Evolutionary conservation across 306 rosid genomes (phyloP).

Genomic region (Quercus glauca): DNA sequence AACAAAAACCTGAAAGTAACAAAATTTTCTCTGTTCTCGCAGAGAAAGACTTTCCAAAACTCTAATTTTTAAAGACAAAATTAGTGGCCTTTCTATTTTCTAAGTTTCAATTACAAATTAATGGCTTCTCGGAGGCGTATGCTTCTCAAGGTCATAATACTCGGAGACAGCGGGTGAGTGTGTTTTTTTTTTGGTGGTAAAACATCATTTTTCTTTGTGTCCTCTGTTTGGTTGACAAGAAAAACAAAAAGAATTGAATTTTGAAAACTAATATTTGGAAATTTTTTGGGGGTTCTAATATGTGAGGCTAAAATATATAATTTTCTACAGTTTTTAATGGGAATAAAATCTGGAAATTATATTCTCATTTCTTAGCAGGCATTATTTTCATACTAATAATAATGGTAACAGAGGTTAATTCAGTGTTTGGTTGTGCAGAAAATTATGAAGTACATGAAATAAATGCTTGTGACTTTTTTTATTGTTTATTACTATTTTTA

Average conservation of each 20-base stretch:
- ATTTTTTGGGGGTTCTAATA: no score
- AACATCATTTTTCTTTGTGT: not conserved
- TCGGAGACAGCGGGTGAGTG: slow-evolving; percentile 10
- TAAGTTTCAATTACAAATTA: not conserved
- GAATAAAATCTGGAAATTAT: no score
- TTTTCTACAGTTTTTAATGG: no score
- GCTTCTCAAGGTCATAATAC: slow-evolving; percentile 12
- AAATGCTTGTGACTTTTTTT: not conserved
- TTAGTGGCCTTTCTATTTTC: not conserved
- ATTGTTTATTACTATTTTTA: not conserved
- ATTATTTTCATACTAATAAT: no score
- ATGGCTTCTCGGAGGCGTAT: slow-evolving; percentile 7
- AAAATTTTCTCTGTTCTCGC: not conserved
- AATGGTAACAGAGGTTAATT: not conserved
- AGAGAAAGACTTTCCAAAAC: not conserved
- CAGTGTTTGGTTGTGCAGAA: not conserved
- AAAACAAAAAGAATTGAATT: not conserved
- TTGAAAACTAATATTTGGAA: no score
- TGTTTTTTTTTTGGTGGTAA: not conserved
- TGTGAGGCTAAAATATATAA: no score
- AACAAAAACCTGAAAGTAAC: not conserved
- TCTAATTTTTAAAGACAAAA: not conserved
- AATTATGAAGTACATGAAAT: not conserved
- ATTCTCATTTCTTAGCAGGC: no score
- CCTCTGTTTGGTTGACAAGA: not conserved